Evolutionary conservation across 768 basidiomycete species (phyloP), one percentile per base, ranked within the genome.

Genomic region (Termitomyces sp.): DNA sequence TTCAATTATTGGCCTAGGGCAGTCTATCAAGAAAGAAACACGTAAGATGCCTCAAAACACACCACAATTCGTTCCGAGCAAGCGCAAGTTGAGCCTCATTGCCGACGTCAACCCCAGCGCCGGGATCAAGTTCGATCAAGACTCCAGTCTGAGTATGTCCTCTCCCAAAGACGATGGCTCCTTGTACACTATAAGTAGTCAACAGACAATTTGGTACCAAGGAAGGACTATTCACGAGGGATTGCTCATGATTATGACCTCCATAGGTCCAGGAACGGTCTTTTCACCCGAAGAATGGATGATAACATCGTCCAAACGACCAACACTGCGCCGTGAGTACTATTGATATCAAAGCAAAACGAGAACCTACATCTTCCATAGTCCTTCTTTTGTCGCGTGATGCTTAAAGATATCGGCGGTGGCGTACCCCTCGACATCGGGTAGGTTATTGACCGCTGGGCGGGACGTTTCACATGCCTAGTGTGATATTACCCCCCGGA

Each of bases 261-360:
- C 72, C 63, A 73, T 72, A 0, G 70, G 70, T 42, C 58, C 68
- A 39, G 71, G 70, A 3, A 73, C 69, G 1, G 70, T 73, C 51
- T 73, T 73, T 46, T 71, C 70, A 10, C 72, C 72, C 11, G 70
- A 70, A 10, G 70, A 64, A 52, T 70, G 71, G 12, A 71, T 65
- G 28, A 72, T 68, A 34, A 73, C 70, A 56, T 73, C 73, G 66
- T 76, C 62, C 59, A 72, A 60, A 7, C 79, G 67, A 32, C 76
- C 76, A 17, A 76, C 65, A 28, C 73, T 76, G 8, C 21, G 10
- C 9, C 45, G 8, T 44, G n/a, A 47, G 45, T 4, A 19, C 25
- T 2, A 27, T 40, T 25, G 7, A 27, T 25, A 21, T 2, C 10
- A 21, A 43, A n/a, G 3, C 3, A 2, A 16, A 46, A 16, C 21